phyloP scores from a whole-genome alignment of 2,329 filamentous ascomycete species.

The Ilyonectria sp. region DNA sequence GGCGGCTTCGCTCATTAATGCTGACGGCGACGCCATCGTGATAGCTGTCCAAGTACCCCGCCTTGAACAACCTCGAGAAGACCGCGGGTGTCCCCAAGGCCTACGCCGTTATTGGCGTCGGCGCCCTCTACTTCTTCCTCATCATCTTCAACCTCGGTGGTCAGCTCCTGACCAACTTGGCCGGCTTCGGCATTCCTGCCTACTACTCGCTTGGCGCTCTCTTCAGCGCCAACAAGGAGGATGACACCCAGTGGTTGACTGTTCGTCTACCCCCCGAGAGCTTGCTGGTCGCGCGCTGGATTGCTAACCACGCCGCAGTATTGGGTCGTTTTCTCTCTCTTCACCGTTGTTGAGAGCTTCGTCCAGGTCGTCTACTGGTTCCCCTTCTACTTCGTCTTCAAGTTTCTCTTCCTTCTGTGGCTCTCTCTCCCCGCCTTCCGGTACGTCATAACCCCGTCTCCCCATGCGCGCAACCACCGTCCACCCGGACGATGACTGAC shows the following conservation, averaged over 20 bases:
- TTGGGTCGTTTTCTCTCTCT: constrained; percentile 89
- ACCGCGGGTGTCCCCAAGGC: constrained; percentile 87
- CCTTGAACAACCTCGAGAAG: constrained; percentile 89
- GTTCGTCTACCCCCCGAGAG: constrained; percentile 62
- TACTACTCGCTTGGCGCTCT: constrained; percentile 89
- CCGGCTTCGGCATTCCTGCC: constrained; percentile 85
- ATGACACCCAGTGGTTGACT: constrained; percentile 87
- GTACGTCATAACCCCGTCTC: constrained; percentile 69
- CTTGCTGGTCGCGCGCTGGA: constrained; percentile 12
- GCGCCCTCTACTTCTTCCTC: constrained; percentile 88
- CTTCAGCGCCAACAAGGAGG: constrained; percentile 78
- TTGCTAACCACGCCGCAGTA: constrained; percentile 71
- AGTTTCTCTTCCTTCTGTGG: constrained; percentile 98
- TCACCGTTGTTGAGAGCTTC: constrained; percentile 87
- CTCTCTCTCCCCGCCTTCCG: constrained; percentile 94
- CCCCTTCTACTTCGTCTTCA: constrained; percentile 99
- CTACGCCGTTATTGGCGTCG: constrained; percentile 84
- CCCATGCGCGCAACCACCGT: constrained; percentile 19
- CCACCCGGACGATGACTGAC: constrained; percentile 35
- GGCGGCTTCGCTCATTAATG: constrained; percentile 26
- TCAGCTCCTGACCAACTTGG: constrained; percentile 89
- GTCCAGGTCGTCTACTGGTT: constrained; percentile 93
- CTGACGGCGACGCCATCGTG: constrained; percentile 45
- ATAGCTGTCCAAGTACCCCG: constrained; percentile 88
- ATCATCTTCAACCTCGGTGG: constrained; percentile 94